Evolutionary conservation across 345 rosid species (phyloP).

Genomic region (Toxicodendron radicans): DNA sequence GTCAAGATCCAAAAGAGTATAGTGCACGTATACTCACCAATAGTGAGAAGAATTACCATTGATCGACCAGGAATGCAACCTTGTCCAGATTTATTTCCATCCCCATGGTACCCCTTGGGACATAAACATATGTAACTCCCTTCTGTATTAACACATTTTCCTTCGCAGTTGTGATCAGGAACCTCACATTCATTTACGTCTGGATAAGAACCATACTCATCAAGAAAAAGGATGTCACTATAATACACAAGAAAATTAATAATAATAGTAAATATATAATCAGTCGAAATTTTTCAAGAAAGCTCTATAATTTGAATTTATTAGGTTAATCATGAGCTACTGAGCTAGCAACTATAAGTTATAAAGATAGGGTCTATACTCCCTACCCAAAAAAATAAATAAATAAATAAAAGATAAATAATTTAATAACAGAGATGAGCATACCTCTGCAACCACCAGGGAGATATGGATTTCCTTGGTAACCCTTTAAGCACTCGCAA

Average conservation of each 20-base stretch:
- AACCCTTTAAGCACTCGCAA: constrained; percentile 20
- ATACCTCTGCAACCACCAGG: constrained; percentile 32
- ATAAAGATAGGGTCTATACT: background rate
- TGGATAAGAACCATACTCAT: background rate
- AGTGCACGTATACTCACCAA: no score
- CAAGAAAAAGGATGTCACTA: no score
- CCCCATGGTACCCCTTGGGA: constrained; percentile 30
- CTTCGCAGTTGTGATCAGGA: no score
- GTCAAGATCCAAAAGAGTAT: no score
- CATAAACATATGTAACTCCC: constrained; percentile 39
- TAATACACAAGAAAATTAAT: no score
- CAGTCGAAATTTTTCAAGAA: no score
- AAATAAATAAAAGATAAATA: background rate
- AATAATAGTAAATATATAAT: no score
- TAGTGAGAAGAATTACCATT: no score
- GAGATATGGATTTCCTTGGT: constrained; percentile 25
- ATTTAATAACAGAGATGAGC: background rate
- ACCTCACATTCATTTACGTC: constrained; percentile 34
- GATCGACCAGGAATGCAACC: background rate
- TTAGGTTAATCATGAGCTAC: no score
- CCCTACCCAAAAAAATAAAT: background rate
- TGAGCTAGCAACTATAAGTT: no score
- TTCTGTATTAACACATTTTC: background rate
- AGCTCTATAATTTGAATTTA: no score
- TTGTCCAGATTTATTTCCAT: constrained; percentile 27